Evolutionary conservation across 371 early-diverging fungal genomes (phyloP).

Genomic region (Rhizopus sp.): DNA sequence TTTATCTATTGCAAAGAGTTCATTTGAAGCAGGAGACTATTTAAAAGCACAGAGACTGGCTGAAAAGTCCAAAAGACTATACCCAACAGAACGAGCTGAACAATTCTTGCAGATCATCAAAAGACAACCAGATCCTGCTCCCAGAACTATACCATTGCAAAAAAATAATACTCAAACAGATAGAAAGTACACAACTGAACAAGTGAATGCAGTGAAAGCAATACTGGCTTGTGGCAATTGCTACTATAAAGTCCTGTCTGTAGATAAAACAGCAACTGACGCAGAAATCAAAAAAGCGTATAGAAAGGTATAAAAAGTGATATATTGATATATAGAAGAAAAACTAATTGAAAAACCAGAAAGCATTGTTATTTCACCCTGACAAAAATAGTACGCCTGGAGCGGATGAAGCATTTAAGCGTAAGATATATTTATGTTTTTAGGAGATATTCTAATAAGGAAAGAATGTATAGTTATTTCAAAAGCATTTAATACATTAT

Average conservation of each 20-base stretch:
- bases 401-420: conserved; percentile 96
- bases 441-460: neutral
- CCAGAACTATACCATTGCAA: neutral
- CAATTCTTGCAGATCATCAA: conserved; percentile 56
- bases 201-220: conserved; percentile 76
- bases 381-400: conserved; percentile 97
- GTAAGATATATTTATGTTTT: conserved; percentile 31
- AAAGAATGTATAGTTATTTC: conserved; percentile 63
- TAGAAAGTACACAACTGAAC: conserved; percentile 79
- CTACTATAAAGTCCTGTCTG: conserved; percentile 88
- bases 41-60: conserved; percentile 78
- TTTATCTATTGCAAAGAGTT: conserved; percentile 73
- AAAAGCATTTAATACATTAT: conserved; percentile 87
- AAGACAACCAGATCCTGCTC: conserved; percentile 4
- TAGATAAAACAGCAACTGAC: conserved; percentile 80
- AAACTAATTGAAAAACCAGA: conserved; percentile 41
- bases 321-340: neutral
- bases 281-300: conserved; percentile 96
- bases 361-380: conserved; percentile 97
- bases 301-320: conserved; percentile 71
- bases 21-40: conserved; percentile 64
- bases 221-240: conserved; percentile 76
- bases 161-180: conserved; percentile 15
- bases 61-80: conserved; percentile 78
- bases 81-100: conserved; percentile 70